Base-by-base conservation (phyloP, 2,329 filamentous ascomycete genomes). In the Aspergillus fumigatus region DNA sequence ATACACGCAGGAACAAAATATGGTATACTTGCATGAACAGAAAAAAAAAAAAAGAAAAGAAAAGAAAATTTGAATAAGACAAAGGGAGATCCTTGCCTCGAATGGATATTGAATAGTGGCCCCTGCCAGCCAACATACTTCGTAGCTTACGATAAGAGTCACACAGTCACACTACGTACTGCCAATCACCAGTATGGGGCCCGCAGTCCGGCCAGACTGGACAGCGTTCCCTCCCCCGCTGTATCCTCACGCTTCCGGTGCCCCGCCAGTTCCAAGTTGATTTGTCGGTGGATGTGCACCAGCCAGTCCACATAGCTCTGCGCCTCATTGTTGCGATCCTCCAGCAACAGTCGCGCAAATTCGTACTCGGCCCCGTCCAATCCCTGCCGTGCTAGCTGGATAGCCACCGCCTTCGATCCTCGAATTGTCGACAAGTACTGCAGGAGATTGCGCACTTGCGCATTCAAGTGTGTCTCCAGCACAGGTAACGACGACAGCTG, bases 281-380 rank as follows among this genome's bases (percentile, higher is more conserved):
- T 94, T 64, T 89, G 87, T 66, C 93, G 88, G 76, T 99, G 94
- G 60, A 97, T 83, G 74, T 96, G 90, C 56, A 99, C 94, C 68
- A 99, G 80, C 94, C 94, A 99, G 77, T 99, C 94, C 35, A 97
- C 94, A 75, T 97, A 99, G 71, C 90, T 96, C 77, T 96, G 92
- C 38, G 94, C 94, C 77, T 99, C 94, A 65, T 96, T 96, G 73
- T 97, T 97, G 62, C 94, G 84, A 70, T 99, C 94, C 76, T 99
- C 94, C 32, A 96, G 86, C 63, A 99, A 75, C 75, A 95, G 80
- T 53, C 92, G 82, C 7, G 94, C 94, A 79, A 97, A 99, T 74
- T 99, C 94, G 68, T 92, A 97, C 74, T 99, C 94, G 3, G 92
- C 90, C 0, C 94, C 94, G 69, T 99, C 94, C 3, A 97, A 81